These are phyloP conservation scores for Globisporangium cylindrosporum DNA, from an alignment of 352 stramenopile species.

Conservation along the genomic window DNA sequence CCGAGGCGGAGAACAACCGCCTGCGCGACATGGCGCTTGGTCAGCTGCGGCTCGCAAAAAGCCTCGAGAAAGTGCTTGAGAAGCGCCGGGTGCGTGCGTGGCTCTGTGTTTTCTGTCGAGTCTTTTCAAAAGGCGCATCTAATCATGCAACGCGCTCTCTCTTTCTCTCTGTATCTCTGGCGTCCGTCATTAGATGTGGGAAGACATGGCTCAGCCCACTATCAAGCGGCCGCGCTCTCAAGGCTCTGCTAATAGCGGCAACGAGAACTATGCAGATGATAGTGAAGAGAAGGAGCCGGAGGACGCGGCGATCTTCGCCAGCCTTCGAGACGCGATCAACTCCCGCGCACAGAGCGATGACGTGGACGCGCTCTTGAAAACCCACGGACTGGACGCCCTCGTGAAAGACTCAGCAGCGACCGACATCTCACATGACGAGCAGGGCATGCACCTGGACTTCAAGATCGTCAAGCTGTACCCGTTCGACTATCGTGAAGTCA, in stretches of 20 bases:
- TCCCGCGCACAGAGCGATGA: neutral
- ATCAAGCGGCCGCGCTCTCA: neutral
- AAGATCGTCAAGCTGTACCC: constrained; percentile 10
- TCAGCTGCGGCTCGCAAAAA: constrained; percentile 20
- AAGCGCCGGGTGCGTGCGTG: constrained; percentile 13
- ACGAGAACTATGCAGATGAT: neutral
- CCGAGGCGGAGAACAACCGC: constrained; percentile 1
- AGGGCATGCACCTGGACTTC: neutral
- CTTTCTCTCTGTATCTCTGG: neutral
- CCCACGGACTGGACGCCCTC: neutral
- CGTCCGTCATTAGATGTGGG: constrained; percentile 3
- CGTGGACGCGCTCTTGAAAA: neutral
- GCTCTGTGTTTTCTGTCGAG: neutral
- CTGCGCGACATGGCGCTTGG: constrained; percentile 11
- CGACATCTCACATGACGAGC: neutral
- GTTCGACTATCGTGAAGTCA: constrained; percentile 7
- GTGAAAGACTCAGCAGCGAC: neutral
- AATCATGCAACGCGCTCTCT: no score
- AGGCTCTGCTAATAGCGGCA: no score
- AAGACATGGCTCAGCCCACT: neutral
- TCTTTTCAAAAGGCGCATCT: no score
- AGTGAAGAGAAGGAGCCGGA: neutral
- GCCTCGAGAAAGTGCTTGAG: constrained; percentile 21
- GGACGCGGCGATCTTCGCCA: constrained; percentile 1
- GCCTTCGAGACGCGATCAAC: neutral